phyloP scores from a whole-genome alignment of 257 asterid species.

The Coffea eugenioides region DNA sequence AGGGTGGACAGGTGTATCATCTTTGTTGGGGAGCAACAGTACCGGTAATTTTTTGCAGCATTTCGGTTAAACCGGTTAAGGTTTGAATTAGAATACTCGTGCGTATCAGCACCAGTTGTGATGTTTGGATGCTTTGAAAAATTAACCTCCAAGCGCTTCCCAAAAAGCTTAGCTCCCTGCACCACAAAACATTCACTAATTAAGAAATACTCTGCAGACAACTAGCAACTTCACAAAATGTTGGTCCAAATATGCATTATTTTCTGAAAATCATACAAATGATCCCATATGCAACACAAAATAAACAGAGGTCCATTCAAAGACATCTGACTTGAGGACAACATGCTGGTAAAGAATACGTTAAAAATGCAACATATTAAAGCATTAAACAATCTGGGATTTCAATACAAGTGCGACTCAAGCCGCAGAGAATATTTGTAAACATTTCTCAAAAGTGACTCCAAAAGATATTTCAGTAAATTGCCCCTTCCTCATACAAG shows the following conservation, averaged over 20 bases:
- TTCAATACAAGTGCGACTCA: not conserved
- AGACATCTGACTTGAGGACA: not conserved
- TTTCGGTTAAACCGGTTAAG: constrained; percentile 95
- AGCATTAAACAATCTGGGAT: not conserved
- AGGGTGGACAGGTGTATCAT: constrained; percentile 94
- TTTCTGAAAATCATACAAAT: not conserved
- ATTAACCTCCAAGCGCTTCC: constrained; percentile 91
- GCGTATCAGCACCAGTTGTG: constrained; percentile 88
- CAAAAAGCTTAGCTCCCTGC: constrained; percentile 85
- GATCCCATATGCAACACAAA: not conserved
- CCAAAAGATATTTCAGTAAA: not conserved
- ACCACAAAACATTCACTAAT: constrained; percentile 12
- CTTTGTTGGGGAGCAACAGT: constrained; percentile 96
- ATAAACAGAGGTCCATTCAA: not conserved
- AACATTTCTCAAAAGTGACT: not conserved
- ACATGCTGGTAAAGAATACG: not conserved
- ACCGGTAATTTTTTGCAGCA: constrained; percentile 91
- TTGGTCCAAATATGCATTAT: not conserved
- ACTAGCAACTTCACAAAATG: not conserved
- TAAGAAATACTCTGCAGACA: not conserved
- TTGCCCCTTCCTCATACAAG: too few relatives aligned
- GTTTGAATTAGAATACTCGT: constrained; percentile 85
- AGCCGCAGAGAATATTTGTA: not conserved
- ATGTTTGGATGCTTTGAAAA: constrained; percentile 82
- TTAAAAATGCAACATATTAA: not conserved